Evolutionary conservation across 495 filamentous ascomycete species (phyloP).

Genomic region (Jackrogersella multiformis): DNA sequence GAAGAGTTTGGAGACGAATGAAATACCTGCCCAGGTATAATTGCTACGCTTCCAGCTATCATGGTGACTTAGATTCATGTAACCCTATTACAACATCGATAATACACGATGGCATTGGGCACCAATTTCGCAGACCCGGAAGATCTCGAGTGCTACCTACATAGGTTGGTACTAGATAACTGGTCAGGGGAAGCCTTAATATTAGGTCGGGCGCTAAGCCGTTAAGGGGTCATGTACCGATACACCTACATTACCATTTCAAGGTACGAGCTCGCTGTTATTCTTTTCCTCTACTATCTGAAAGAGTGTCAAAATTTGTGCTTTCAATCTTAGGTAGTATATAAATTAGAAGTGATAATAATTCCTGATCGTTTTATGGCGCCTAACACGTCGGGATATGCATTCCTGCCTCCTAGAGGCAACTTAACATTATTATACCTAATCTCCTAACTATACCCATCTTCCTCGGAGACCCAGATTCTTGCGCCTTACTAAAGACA

Average conservation of each 20-base stretch:
- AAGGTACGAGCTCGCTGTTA: background rate
- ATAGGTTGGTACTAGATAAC: background rate
- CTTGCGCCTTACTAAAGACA: conserved; percentile 17
- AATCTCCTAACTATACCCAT: background rate
- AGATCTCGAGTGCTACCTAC: background rate
- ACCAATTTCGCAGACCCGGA: conserved; percentile 11
- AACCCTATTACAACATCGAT: background rate
- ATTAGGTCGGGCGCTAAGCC: background rate
- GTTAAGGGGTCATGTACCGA: background rate
- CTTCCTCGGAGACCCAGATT: conserved; percentile 3
- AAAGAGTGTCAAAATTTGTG: background rate
- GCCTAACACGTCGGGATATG: too few species aligned
- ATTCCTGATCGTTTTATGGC: background rate
- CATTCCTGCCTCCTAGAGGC: background rate
- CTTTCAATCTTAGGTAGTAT: too few species aligned
- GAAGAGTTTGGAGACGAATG: conserved; percentile 53
- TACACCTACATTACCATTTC: background rate
- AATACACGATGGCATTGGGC: conserved; percentile 1
- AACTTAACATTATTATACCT: background rate
- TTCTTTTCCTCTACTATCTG: background rate
- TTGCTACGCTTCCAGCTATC: background rate
- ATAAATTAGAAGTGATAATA: background rate
- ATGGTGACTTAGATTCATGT: background rate
- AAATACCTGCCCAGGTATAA: background rate
- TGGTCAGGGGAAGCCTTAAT: background rate